A percentile compares a stretch with the other conserved stretches of the same genome.
Evolutionary conservation across 345 rosid genomes (phyloP).

Genomic region (Populus davidiana): DNA sequence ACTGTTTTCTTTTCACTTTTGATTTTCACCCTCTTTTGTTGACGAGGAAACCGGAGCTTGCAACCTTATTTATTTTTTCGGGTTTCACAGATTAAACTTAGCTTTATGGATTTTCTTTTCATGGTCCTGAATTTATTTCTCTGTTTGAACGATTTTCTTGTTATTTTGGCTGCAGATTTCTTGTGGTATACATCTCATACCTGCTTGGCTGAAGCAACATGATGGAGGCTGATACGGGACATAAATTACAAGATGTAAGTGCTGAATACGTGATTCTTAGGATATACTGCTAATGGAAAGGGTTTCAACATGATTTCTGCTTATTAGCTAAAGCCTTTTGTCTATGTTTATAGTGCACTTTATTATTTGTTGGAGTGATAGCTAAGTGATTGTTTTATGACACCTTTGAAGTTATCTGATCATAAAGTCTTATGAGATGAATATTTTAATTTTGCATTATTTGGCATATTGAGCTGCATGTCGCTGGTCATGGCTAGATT

Average conservation of each 20-base stretch:
- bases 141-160: neutral
- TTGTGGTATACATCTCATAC: slow-evolving; percentile 10
- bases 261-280: neutral
- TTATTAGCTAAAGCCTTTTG: neutral
- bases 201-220: slow-evolving; percentile 4
- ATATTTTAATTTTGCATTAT: neutral
- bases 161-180: slow-evolving; percentile 11
- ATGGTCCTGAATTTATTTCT: neutral
- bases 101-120: slow-evolving; percentile 4
- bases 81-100: neutral
- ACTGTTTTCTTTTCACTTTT: neutral
- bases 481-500: neutral
- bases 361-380: neutral
- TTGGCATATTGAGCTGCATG: neutral
- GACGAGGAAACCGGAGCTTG: neutral
- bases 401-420: neutral
- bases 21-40: neutral
- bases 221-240: slow-evolving; percentile 25
- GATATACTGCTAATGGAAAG: neutral
- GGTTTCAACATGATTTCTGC: neutral
- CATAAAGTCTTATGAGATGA: neutral
- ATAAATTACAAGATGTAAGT: slow-evolving; percentile 28
- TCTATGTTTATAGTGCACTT: neutral
- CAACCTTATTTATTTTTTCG: neutral
- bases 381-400: neutral